A percentile compares a stretch with the other conserved stretches of the same genome.
These are phyloP conservation scores for Nicotiana paniculata DNA, from an alignment of 257 asterid species.

Conservation along the genomic window DNA sequence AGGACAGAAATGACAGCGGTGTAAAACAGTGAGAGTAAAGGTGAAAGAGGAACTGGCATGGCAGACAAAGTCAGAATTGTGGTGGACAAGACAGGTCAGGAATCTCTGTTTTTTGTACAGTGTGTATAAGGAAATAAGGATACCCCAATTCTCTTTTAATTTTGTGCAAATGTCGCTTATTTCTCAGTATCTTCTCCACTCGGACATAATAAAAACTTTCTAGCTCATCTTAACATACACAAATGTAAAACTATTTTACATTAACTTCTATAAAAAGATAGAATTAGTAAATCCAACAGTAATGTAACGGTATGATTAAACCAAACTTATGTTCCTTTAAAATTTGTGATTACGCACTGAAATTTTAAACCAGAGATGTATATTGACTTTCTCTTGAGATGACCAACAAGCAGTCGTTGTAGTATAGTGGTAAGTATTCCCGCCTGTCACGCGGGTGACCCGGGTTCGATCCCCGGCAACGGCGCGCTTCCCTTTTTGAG, in stretches of 20 bases:
- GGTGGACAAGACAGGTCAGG: conserved; percentile 62
- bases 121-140: not conserved
- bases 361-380: too few species aligned
- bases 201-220: not conserved
- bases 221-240: too few species aligned
- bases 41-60: not conserved
- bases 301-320: too few species aligned
- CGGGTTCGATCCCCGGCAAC: conserved; percentile 19
- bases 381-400: too few species aligned
- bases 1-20: not conserved
- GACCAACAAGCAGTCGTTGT: conserved; percentile 19
- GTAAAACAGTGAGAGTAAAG: not conserved
- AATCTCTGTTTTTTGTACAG: conserved; percentile 1
- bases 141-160: not conserved
- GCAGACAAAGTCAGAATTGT: conserved; percentile 39
- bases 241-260: too few species aligned
- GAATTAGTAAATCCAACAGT: too few species aligned
- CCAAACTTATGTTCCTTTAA: too few species aligned
- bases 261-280: too few species aligned
- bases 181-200: not conserved
- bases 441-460: conserved; percentile 68
- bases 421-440: conserved; percentile 63
- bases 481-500: not conserved
- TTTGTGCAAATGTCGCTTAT: not conserved
- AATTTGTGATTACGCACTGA: too few species aligned